Base-by-base conservation (phyloP, 23 red algal genomes). In the Agarophyton chilense region DNA sequence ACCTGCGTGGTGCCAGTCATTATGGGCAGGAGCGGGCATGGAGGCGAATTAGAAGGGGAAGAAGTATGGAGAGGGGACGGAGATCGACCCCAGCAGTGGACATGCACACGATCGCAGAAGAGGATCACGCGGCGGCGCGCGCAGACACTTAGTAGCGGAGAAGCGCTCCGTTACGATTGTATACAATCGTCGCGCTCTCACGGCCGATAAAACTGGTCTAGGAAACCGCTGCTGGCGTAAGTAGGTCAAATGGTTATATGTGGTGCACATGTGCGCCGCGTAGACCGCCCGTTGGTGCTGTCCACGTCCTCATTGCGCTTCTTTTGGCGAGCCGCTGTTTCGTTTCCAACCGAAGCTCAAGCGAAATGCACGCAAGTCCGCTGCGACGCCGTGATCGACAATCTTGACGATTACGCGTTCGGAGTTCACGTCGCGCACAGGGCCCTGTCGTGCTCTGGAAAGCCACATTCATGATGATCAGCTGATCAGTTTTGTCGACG, bases 1-100 rank as follows among this genome's bases (percentile, higher is more conserved):
- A 87, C 93, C 16, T 63, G 66, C 2, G 39, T 56, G 13, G 35
- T 29, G 34, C 24, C 41, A 39, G 77, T n/a, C 88, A 92, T 92
- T 2, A 10, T 33, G 42, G 6, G 21, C 18, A 21, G 47, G 40
- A 8, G 10, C 10, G 42, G 42, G n/a, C n/a, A n/a, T n/a, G 6
- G 25, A 38, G 34, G 25, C 10, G 33, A 5, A 13, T 7, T 7
- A 74, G 42, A 39, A 8, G 28, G 42, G 6, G 42, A 5, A 13
- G 68, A n/a, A 8, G 68, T n/a, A n/a, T n/a, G n/a, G n/a, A n/a
- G n/a, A n/a, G n/a, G n/a, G n/a, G n/a, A n/a, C n/a, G n/a, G n/a
- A n/a, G n/a, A n/a, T n/a, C n/a, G n/a, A n/a, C n/a, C n/a, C n/a
- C n/a, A n/a, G n/a, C n/a, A n/a, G n/a, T n/a, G n/a, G n/a, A n/a